Evolutionary conservation across 2,329 filamentous ascomycete species (phyloP).

Genomic region (Calonectria pseudoturangicola): DNA sequence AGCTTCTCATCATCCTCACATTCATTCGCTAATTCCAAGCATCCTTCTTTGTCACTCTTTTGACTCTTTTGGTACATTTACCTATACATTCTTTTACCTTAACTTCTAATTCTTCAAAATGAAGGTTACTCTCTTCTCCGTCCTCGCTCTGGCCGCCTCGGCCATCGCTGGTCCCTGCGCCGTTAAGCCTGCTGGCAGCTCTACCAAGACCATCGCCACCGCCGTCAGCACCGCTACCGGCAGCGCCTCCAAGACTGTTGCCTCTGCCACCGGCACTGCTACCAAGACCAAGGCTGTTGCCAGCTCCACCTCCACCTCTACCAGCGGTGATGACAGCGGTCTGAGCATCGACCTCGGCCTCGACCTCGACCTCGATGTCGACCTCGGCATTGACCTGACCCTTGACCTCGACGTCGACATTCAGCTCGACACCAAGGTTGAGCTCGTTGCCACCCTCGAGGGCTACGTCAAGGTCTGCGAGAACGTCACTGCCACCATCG

Average conservation of each 20-base stretch:
- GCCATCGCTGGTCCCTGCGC: constrained; percentile 14
- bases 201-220: not conserved
- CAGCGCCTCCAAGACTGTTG: not conserved
- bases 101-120: constrained; percentile 14
- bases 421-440: constrained; percentile 19
- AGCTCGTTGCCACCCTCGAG: constrained; percentile 9
- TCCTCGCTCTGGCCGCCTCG: constrained; percentile 12
- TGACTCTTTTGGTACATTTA: not conserved
- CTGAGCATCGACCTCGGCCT: not conserved
- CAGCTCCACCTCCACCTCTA: not conserved
- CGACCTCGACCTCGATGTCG: not conserved
- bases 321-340: not conserved
- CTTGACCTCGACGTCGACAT: constrained; percentile 14
- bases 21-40: constrained; percentile 9
- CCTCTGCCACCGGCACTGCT: not conserved
- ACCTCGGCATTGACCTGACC: constrained; percentile 19
- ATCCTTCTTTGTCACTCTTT: constrained; percentile 7
- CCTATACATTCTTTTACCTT: constrained; percentile 3
- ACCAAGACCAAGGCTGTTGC: not conserved
- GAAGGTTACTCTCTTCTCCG: constrained; percentile 20
- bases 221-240: not conserved
- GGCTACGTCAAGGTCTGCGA: constrained; percentile 14
- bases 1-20: not conserved
- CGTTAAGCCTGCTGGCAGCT: constrained; percentile 7
- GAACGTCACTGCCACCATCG: constrained; percentile 18